Base-by-base conservation (phyloP, 164 flowering plant species). In the Magnolia sinica region DNA sequence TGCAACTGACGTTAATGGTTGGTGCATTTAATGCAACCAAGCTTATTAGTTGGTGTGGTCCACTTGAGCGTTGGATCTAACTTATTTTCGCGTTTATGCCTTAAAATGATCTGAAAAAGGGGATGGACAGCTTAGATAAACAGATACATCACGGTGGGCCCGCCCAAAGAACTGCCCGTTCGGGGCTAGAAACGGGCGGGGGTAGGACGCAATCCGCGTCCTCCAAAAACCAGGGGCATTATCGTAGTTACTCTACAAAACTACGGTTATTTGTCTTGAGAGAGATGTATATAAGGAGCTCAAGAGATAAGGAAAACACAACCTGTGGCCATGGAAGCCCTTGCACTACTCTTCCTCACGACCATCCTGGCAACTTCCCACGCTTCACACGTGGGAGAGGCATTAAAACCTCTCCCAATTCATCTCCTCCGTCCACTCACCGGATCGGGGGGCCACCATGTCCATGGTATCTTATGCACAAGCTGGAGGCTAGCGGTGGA, bases 401-500 rank as follows among this genome's bases (percentile, higher is more conserved):
- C 45, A 37, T 37, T 37, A 37, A 20, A 20, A 23, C 68, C 68
- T 16, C 37, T 65, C 24, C 74, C 59, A 31, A 76, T 81, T 27
- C 80, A 83, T 79, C 78, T 61, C 24, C 84, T 85, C 81, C 78
- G 81, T 73, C 80, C 76, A 9, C 63, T 14, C 2, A 13, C 64
- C n/a, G 83, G 81, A 22, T 7, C 29, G n/a, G 66, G 68, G 22
- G 82, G 80, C 58, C 77, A 52, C 63, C 74, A 1, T 8, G 2
- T 74, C 5, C 72, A 51, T 0, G 81, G 80, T 14, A 6, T 82
- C 22, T 75, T 80, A 0, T 83, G 89, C 81, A 63, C 49, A 1
- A 87, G 86, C 65, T 87, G 89, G 87, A 68, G 86, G 23, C 79
- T 85, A 1, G 89, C 76, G 0, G 90, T 87, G 31, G 92, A 89